Evolutionary conservation across 1,284 basidiomycete genomes (phyloP).

Genomic region (Cutaneotrichosporon sp.): DNA sequence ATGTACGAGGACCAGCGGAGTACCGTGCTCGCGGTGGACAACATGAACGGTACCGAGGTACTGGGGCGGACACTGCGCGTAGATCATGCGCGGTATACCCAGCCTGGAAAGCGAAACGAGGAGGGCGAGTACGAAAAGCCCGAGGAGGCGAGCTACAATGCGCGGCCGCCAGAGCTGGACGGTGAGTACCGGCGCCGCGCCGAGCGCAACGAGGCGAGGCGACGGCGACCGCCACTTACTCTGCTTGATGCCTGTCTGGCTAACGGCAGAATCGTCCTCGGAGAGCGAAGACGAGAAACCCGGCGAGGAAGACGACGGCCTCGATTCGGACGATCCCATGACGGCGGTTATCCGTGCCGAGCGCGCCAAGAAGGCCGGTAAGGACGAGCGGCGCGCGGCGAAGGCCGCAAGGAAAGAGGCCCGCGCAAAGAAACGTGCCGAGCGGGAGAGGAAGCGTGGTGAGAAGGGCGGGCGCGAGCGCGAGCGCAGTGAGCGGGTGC

Average conservation of each 20-base stretch:
- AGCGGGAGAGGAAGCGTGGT: conserved; percentile 18
- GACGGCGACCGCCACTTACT: no score
- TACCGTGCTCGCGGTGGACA: conserved; percentile 94
- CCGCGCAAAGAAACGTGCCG: conserved; percentile 22
- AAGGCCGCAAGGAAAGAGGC: conserved; percentile 46
- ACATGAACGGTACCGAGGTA: conserved; percentile 84
- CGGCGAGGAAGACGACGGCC: conserved; percentile 58
- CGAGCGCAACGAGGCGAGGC: background rate
- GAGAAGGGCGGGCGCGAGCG: conserved; percentile 9
- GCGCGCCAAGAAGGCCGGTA: conserved; percentile 63
- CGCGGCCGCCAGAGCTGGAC: conserved; percentile 63
- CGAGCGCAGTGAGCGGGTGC: background rate
- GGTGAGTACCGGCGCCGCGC: conserved; percentile 57
- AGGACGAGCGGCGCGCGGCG: conserved; percentile 60
- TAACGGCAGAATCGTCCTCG: conserved; percentile 22
- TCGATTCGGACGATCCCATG: conserved; percentile 98
- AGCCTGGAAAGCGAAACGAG: conserved; percentile 70
- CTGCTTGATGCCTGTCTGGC: no score
- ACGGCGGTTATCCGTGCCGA: conserved; percentile 65
- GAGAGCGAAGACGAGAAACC: conserved; percentile 46
- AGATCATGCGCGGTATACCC: conserved; percentile 94
- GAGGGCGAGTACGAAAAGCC: conserved; percentile 84
- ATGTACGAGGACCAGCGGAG: conserved; percentile 99
- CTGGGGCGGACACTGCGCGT: conserved; percentile 76
- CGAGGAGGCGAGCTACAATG: conserved; percentile 79